phyloP scores from a whole-genome alignment of 2,329 filamentous ascomycete genomes.

The Eutypella sp. region DNA sequence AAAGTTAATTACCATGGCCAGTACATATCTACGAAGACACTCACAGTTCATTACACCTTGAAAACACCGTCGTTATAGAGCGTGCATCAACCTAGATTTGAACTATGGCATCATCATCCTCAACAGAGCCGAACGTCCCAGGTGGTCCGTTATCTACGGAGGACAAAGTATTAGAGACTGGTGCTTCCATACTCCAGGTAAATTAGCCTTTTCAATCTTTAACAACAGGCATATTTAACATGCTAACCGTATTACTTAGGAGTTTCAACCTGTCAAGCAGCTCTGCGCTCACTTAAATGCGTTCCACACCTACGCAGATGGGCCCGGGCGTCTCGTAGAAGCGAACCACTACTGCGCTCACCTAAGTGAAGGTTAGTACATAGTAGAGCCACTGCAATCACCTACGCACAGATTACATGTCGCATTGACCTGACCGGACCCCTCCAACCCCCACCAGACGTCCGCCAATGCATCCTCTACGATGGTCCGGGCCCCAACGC shows the following conservation, averaged over 20 bases:
- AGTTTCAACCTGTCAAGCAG: slow-evolving; percentile 66
- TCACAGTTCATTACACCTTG: no score
- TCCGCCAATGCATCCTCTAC: slow-evolving; percentile 83
- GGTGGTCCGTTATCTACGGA: slow-evolving; percentile 48
- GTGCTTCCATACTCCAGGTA: slow-evolving; percentile 55
- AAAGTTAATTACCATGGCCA: no score
- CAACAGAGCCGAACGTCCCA: slow-evolving; percentile 26
- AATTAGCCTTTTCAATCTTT: neutral
- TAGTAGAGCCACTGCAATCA: neutral
- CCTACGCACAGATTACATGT: neutral
- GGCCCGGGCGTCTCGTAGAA: slow-evolving; percentile 65
- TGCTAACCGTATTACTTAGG: slow-evolving; percentile 31
- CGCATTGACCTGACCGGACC: neutral
- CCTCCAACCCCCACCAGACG: slow-evolving; percentile 41
- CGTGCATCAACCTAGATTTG: slow-evolving; percentile 2
- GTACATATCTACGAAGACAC: no score
- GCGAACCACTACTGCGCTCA: slow-evolving; percentile 84
- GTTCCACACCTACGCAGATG: slow-evolving; percentile 78
- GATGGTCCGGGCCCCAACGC: slow-evolving; percentile 63
- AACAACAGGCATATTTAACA: neutral
- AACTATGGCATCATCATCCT: slow-evolving; percentile 8
- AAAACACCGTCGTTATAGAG: no score
- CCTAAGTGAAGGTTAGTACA: slow-evolving; percentile 51
- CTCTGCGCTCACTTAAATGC: slow-evolving; percentile 82
- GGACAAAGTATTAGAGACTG: slow-evolving; percentile 57